Base-by-base conservation (phyloP, 2,329 filamentous ascomycete genomes). In the Penicillium capsulatum region DNA sequence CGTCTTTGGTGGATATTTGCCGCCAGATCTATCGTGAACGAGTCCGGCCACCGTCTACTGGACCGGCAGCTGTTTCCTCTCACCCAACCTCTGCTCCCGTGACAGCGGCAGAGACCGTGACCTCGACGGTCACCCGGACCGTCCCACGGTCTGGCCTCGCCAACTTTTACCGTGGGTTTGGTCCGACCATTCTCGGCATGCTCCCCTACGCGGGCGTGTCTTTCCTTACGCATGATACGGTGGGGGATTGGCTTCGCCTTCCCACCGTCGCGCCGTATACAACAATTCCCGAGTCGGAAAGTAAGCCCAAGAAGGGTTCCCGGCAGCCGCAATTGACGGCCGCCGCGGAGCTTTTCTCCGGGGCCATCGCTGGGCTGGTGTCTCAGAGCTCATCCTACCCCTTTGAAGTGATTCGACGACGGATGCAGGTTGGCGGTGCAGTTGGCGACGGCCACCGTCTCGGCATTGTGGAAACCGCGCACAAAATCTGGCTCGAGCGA, bases 151-250 rank as follows among this genome's bases (percentile, higher is more conserved):
- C 75, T 8, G 91, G 91, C 3, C 63, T 97, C 1, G 67, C 80
- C 40, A 98, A 98, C 65, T 98, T 98, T 64, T 98, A 96, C 67
- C 81, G 92, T 34, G 92, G 92, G 34, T 98, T 98, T 64, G 80
- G 81, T 0, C 86, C 91, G 0, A 97, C 92, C 0, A 67, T 98
- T 4, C 74, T 94, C 44, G 92, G 92, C 54, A 98, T 98, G 91
- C 72, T 98, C 1, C 92, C 92, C 0, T 98, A 98, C 59, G 92
- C 92, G 1, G 92, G 92, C 55, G 83, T 94, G 58, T 95, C 89
- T 1, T 98, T 98, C 68, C 76, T 98, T 28, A 94, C 88, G 0
- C 92, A 98, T 68, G 92, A 98, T 64, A 88, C 86, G 3, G 80
- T 84, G 28, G 86, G 87, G 45, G 92, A 98, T 64, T 58, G 92